Percentiles rank a stretch among this genome's conserved stretches.
Evolutionary conservation across 495 filamentous ascomycete genomes (phyloP).

Genomic region (Stereocaulon alpinum): DNA sequence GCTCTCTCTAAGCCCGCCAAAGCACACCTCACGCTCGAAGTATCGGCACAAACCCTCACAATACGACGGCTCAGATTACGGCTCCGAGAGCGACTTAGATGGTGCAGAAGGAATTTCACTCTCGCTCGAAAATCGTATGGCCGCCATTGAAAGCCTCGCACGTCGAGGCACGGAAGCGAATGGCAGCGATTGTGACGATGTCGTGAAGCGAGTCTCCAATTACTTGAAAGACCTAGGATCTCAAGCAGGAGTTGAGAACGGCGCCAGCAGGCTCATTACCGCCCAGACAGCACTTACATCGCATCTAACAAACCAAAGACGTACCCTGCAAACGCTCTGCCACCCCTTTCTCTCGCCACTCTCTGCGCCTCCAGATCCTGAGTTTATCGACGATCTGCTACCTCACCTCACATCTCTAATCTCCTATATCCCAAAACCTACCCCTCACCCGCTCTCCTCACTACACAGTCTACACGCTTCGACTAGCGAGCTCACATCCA

Average conservation of each 20-base stretch:
- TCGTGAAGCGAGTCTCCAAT: constrained; percentile 62
- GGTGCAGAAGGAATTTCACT: constrained; percentile 58
- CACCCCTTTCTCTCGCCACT: constrained; percentile 48
- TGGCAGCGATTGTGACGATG: constrained; percentile 54
- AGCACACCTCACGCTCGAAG: constrained; percentile 5
- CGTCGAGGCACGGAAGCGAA: constrained; percentile 62
- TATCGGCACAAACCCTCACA: constrained; percentile 41
- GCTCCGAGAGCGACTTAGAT: constrained; percentile 62
- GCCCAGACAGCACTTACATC: constrained; percentile 76
- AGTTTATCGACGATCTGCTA: constrained; percentile 72
- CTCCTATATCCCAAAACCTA: constrained; percentile 41
- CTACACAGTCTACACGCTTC: constrained; percentile 60
- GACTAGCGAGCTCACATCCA: constrained; percentile 66
- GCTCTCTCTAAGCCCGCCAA: constrained; percentile 7
- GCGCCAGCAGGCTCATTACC: constrained; percentile 76
- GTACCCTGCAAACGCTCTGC: constrained; percentile 67
- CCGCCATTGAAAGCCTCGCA: constrained; percentile 64
- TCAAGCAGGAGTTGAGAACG: constrained; percentile 72
- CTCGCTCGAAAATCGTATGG: constrained; percentile 62
- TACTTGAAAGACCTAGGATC: constrained; percentile 65
- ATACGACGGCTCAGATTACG: constrained; percentile 50
- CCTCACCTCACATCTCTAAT: constrained; percentile 45
- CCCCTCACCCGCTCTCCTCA: constrained; percentile 41
- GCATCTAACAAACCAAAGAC: constrained; percentile 76
- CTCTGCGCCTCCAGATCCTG: constrained; percentile 62